phyloP scores from a whole-genome alignment of 2,329 filamentous ascomycete genomes.

The Fusarium cicatricum region DNA sequence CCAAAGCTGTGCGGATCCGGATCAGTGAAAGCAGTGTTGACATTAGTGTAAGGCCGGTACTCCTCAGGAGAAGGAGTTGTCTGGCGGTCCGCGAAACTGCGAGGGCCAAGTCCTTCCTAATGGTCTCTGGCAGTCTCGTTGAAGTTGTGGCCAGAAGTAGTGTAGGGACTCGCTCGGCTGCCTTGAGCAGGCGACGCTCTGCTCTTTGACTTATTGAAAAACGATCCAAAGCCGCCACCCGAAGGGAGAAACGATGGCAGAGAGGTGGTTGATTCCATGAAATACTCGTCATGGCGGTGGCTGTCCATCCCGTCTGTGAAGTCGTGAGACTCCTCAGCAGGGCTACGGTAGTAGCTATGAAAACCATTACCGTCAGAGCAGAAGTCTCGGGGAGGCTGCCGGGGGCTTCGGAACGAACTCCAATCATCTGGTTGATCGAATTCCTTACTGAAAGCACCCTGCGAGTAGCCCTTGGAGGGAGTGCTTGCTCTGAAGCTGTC shows the following conservation, averaged over 20 bases:
- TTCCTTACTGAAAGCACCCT: constrained; percentile 38
- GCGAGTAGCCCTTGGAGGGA: constrained; percentile 29
- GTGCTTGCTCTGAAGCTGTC: constrained; percentile 16
- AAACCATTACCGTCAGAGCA: not conserved
- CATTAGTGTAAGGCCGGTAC: constrained; percentile 9
- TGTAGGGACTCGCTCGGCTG: constrained; percentile 9
- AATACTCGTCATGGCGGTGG: constrained; percentile 2
- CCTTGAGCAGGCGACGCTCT: constrained; percentile 1
- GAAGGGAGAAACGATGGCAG: constrained; percentile 26
- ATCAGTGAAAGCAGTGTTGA: constrained; percentile 25
- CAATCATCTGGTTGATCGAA: constrained; percentile 22
- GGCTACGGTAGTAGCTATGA: not conserved
- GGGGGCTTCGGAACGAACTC: constrained; percentile 13
- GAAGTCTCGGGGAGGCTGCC: not conserved
- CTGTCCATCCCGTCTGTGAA: not conserved
- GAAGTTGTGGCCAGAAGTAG: constrained; percentile 16
- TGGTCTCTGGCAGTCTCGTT: constrained; percentile 36
- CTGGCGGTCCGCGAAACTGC: constrained; percentile 24
- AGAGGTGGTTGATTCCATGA: constrained; percentile 20
- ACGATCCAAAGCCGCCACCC: constrained; percentile 33
- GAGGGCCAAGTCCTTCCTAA: constrained; percentile 39
- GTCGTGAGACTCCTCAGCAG: not conserved
- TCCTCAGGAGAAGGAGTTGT: constrained; percentile 21
- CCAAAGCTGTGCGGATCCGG: constrained; percentile 9
- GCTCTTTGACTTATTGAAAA: constrained; percentile 32